phyloP scores from a whole-genome alignment of 345 rosid species.

The Lenwebbia sp. region DNA sequence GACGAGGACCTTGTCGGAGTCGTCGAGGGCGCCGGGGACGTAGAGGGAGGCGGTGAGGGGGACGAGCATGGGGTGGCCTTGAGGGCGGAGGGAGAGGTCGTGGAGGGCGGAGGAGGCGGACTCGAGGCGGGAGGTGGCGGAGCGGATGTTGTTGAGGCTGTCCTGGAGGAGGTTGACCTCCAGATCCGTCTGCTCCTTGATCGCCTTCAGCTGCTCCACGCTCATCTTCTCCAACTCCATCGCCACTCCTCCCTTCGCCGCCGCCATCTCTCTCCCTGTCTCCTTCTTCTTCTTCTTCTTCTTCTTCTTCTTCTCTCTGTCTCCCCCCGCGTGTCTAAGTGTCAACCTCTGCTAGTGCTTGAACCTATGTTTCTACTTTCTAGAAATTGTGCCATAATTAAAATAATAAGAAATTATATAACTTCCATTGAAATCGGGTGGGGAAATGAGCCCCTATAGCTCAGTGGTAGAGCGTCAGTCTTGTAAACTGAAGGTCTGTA shows the following conservation, averaged over 20 bases:
- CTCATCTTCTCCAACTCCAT: conserved; percentile 78
- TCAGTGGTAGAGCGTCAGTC: conserved; percentile 93
- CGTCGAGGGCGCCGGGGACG: conserved; percentile 81
- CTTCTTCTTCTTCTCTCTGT: too few species aligned
- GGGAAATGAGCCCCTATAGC: conserved; percentile 41
- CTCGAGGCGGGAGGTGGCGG: conserved; percentile 82
- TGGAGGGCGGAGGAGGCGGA: conserved; percentile 66
- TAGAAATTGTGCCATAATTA: not conserved
- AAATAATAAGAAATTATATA: not conserved
- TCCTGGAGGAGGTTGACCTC: conserved; percentile 93
- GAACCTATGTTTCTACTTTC: not conserved
- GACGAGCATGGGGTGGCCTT: conserved; percentile 75
- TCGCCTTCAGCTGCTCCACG: conserved; percentile 72
- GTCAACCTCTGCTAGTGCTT: not conserved
- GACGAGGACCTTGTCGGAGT: conserved; percentile 67
- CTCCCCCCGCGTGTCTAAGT: too few species aligned
- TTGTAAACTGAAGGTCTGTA: conserved; percentile 79
- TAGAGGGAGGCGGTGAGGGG: conserved; percentile 95
- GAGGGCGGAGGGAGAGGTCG: conserved; percentile 75
- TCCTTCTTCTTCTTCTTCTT: not conserved
- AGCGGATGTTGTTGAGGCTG: conserved; percentile 92
- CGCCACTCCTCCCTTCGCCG: conserved; percentile 13
- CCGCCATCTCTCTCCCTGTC: conserved; percentile 12
- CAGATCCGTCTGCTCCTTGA: conserved; percentile 81
- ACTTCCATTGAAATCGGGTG: rapidly evolving